A percentile compares a stretch with the other conserved stretches of the same genome.
phyloP scores from a whole-genome alignment of 1,284 basidiomycete species.

The Ustilago bromivora region DNA sequence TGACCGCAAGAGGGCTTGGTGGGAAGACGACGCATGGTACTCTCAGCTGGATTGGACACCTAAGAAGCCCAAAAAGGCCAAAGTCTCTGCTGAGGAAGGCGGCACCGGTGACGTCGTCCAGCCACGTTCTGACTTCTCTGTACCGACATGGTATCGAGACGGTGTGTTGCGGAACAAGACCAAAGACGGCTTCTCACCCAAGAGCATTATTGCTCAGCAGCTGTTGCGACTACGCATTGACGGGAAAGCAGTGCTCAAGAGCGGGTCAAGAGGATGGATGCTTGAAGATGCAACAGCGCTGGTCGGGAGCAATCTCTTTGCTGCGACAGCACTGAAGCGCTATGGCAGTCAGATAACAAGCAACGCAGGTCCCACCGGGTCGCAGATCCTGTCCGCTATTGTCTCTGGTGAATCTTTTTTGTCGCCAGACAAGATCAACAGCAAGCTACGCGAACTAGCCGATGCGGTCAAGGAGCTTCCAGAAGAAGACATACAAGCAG shows the following conservation, averaged over 20 bases:
- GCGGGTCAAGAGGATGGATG: slow-evolving; percentile 27
- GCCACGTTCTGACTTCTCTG: slow-evolving; percentile 20
- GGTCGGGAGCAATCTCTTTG: slow-evolving; percentile 42
- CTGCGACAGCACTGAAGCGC: slow-evolving; percentile 36
- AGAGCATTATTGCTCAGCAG: slow-evolving; percentile 43
- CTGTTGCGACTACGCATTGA: slow-evolving; percentile 50
- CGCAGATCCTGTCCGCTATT: slow-evolving; percentile 32
- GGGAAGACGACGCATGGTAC: slow-evolving; percentile 86
- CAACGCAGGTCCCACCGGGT: slow-evolving; percentile 32
- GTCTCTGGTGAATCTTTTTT: slow-evolving; percentile 16
- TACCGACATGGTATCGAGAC: slow-evolving; percentile 62
- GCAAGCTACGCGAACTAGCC: slow-evolving; percentile 37
- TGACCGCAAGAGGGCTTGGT: slow-evolving; percentile 68
- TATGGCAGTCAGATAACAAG: slow-evolving; percentile 39
- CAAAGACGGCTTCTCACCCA: slow-evolving; percentile 37
- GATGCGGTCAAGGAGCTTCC: slow-evolving; percentile 25
- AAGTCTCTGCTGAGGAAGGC: slow-evolving; percentile 1
- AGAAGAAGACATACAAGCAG: slow-evolving; percentile 18
- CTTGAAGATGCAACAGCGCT: slow-evolving; percentile 43
- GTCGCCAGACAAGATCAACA: slow-evolving; percentile 20
- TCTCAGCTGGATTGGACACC: slow-evolving; percentile 95
- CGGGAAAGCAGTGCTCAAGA: slow-evolving; percentile 39
- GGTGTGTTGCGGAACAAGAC: slow-evolving; percentile 47
- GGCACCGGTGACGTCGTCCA: slow-evolving; percentile 8
- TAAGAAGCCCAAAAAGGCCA: slow-evolving; percentile 77